Base-by-base conservation (phyloP, 1,284 basidiomycete genomes). In the Boletus smithii region DNA sequence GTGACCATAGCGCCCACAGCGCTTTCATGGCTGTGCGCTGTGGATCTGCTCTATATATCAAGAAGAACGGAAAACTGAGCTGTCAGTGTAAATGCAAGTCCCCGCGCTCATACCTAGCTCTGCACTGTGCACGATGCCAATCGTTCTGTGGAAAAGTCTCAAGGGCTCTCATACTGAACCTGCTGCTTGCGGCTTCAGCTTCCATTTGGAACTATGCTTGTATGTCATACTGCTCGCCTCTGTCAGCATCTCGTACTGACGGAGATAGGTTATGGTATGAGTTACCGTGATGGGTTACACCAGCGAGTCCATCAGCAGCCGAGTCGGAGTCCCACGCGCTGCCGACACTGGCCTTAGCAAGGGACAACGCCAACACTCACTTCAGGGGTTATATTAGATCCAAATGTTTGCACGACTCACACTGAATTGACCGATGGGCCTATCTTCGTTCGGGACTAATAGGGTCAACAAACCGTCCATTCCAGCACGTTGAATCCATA, bases 301-400 rank as follows among this genome's bases (percentile, higher is more conserved):
- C n/a, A 24, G 6, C 23, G 7, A 24, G 23, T 24, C 23, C 6
- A 5, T 8, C 23, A 23, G 37, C 44, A 63, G 27, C 53, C 56
- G 57, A 63, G 39, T 46, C 54, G 36, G 49, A 34, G 32, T 59
- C 57, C 42, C 51, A 63, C 61, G 54, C 36, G 35, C 29, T 62
- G 61, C 58, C 57, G 57, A 59, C 44, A n/a, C n/a, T n/a, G n/a
- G n/a, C n/a, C n/a, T n/a, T n/a, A n/a, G n/a, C n/a, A n/a, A n/a
- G n/a, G n/a, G n/a, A n/a, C n/a, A n/a, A 61, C 42, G 6, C 11
- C 8, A 11, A 37, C 27, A 16, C 20, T 23, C 4, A 14, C 13
- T 31, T 49, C 27, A 54, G 39, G 49, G 42, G 42, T n/a, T n/a
- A n/a, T n/a, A n/a, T n/a, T n/a, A n/a, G n/a, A n/a, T n/a, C n/a